phyloP scores from a whole-genome alignment of 169 alveolate genomes.

The Plasmodium coatneyi region DNA sequence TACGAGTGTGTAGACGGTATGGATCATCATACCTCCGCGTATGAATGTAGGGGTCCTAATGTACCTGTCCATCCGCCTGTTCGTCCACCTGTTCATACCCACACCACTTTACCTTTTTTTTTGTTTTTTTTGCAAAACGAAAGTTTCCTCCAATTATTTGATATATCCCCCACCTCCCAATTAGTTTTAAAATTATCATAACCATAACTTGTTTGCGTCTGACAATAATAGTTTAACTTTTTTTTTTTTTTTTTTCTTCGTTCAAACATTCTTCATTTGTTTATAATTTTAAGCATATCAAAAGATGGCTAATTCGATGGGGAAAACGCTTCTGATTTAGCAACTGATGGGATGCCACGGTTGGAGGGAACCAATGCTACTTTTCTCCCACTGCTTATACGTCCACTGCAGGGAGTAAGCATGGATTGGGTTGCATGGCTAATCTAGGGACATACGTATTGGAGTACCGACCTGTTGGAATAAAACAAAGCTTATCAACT shows the following conservation, averaged over 20 bases:
- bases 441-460: not conserved
- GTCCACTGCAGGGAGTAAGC: not conserved
- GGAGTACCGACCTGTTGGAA: not conserved
- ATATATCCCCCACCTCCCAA: not conserved
- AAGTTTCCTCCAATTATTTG: not conserved
- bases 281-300: not conserved
- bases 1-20: not conserved
- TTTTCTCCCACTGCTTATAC: not conserved
- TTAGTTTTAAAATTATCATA: not conserved
- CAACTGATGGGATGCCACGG: not conserved
- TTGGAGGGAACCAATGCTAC: not conserved
- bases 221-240: not conserved
- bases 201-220: not conserved
- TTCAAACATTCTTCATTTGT: not conserved
- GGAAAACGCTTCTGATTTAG: not conserved
- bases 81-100: not conserved
- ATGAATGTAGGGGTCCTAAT: not conserved
- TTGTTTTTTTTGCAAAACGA: not conserved
- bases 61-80: not conserved
- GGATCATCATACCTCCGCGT: not conserved
- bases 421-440: not conserved
- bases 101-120: not conserved
- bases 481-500: not conserved
- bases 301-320: not conserved
- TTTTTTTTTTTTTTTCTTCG: not conserved